A percentile compares a stretch with the other conserved stretches of the same genome.
These are phyloP conservation scores for Vaccinium corymbosum DNA, from an alignment of 148 eudicot species.

Conservation along the genomic window DNA sequence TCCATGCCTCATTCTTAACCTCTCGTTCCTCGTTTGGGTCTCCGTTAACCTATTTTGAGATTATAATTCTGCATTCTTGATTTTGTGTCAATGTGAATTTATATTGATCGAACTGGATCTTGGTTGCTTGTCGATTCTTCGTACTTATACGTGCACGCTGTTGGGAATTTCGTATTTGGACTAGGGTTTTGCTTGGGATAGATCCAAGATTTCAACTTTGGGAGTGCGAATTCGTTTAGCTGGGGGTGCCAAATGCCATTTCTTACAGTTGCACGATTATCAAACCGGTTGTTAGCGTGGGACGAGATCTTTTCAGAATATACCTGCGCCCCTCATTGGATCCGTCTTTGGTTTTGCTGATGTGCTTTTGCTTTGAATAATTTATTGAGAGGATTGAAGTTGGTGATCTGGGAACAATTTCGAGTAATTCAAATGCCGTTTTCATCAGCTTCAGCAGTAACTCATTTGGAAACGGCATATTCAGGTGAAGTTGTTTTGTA, in stretches of 20 bases:
- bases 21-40: too few species aligned
- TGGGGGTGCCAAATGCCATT: too few species aligned
- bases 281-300: not conserved
- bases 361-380: not conserved
- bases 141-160: not conserved
- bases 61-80: conserved; percentile 6
- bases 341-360: conserved; percentile 1
- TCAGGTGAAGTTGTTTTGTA: conserved; percentile 14
- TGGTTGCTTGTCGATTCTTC: conserved; percentile 11
- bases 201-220: too few species aligned
- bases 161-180: conserved; percentile 12
- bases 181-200: not conserved
- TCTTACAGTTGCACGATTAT: not conserved
- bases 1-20: not conserved
- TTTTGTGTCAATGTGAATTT: conserved; percentile 29
- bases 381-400: not conserved
- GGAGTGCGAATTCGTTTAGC: too few species aligned
- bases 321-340: not conserved
- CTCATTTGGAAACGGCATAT: conserved; percentile 1
- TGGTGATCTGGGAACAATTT: not conserved
- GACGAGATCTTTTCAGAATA: not conserved
- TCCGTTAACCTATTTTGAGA: not conserved
- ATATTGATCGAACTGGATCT: conserved; percentile 19
- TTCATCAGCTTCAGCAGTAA: not conserved
- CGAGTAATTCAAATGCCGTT: not conserved